Evolutionary conservation across 129 eudicot species (phyloP).

Genomic region (Flaveria trinervia): DNA sequence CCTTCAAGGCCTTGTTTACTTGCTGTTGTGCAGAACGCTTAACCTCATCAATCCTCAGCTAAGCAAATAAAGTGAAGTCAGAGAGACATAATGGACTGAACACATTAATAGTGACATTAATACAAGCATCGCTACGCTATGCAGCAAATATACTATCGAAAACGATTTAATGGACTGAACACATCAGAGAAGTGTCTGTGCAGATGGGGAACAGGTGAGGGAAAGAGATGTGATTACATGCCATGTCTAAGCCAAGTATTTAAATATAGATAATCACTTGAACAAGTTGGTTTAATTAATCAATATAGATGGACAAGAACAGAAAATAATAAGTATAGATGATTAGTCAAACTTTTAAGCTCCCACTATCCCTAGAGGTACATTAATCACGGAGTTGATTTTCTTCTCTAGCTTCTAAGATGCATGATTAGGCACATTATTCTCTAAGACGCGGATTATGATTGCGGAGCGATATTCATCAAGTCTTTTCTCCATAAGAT

Average conservation of each 20-base stretch:
- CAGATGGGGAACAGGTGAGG: neutral
- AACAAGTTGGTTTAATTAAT: constrained; percentile 3
- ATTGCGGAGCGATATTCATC: neutral
- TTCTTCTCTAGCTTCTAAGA: constrained; percentile 7
- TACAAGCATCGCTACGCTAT: constrained; percentile 22
- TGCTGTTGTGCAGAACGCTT: constrained; percentile 92
- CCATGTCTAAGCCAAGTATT: constrained; percentile 12
- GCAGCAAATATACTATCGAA: constrained; percentile 1
- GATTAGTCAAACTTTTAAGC: neutral
- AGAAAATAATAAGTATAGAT: neutral
- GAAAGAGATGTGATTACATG: neutral
- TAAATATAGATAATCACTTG: neutral
- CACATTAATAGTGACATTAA: constrained; percentile 3
- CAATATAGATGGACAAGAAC: neutral
- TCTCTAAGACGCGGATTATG: neutral
- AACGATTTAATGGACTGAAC: too few relatives aligned
- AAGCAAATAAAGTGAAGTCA: constrained; percentile 23
- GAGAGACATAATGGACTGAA: constrained; percentile 6
- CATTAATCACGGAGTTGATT: constrained; percentile 16
- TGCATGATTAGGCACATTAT: neutral
- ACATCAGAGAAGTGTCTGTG: neutral
- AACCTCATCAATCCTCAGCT: constrained; percentile 96
- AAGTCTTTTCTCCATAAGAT: constrained; percentile 3
- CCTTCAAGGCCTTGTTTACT: constrained; percentile 87
- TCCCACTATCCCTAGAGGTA: constrained; percentile 12